phyloP scores from a whole-genome alignment of 2,329 filamentous ascomycete species.

The Claviceps quebecensis region DNA sequence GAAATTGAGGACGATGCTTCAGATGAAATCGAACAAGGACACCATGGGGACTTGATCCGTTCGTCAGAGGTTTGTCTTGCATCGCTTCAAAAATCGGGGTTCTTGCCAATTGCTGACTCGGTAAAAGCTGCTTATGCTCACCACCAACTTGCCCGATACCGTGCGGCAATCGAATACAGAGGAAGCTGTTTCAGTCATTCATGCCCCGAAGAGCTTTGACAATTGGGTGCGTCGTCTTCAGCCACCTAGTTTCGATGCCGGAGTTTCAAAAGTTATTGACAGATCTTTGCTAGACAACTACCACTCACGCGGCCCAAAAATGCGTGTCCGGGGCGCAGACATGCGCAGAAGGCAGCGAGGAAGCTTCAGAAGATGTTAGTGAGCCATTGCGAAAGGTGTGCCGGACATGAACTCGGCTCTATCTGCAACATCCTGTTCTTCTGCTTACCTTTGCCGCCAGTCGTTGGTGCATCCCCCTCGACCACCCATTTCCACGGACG shows the following conservation, averaged over 20 bases:
- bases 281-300: conserved; percentile 23
- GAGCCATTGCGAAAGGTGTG: conserved; percentile 13
- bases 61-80: conserved; percentile 18
- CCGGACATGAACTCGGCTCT: neutral
- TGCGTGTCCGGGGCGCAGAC: conserved; percentile 21
- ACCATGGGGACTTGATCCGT: conserved; percentile 9
- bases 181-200: conserved; percentile 79
- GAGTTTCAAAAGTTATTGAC: neutral
- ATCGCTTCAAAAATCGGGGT: neutral
- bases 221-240: conserved; percentile 50
- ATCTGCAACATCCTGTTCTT: neutral
- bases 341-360: conserved; percentile 25
- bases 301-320: conserved; percentile 22
- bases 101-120: conserved; percentile 1
- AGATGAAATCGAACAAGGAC: conserved; percentile 38
- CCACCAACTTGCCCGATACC: conserved; percentile 42
- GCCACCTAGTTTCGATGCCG: neutral
- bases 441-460: conserved; percentile 4
- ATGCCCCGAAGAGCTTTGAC: conserved; percentile 71
- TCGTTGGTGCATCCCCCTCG: conserved; percentile 32
- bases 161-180: conserved; percentile 50
- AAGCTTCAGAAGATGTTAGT: conserved; percentile 15
- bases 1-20: conserved; percentile 69
- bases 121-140: conserved; percentile 37
- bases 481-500: conserved; percentile 61